These are phyloP conservation scores for Lathyrus aphaca DNA, from an alignment of 306 rosid species.

Conservation along the genomic window DNA sequence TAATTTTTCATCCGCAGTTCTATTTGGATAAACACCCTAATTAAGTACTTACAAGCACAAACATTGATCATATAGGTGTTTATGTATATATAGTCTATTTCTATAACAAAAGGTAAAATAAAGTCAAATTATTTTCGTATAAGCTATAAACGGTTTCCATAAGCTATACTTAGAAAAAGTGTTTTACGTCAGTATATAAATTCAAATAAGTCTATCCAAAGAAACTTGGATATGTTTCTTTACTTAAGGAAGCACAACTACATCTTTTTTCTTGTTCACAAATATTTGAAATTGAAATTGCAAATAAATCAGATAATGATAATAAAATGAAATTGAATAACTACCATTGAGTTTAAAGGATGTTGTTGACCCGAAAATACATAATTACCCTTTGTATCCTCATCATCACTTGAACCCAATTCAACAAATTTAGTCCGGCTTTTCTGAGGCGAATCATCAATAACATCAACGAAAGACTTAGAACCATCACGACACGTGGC, in stretches of 20 bases:
- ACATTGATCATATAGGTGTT: not conserved
- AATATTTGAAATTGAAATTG: not conserved
- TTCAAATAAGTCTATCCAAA: no score
- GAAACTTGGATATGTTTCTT: no score
- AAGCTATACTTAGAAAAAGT: not conserved
- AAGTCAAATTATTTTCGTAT: not conserved
- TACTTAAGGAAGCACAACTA: no score
- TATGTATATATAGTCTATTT: not conserved
- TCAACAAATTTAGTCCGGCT: slow-evolving; percentile 50
- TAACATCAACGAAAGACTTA: slow-evolving; percentile 39
- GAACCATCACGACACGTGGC: slow-evolving; percentile 33
- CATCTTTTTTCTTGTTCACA: not conserved
- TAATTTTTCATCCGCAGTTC: slow-evolving; percentile 8
- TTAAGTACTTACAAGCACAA: not conserved
- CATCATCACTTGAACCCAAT: slow-evolving; percentile 70
- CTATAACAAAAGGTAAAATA: not conserved
- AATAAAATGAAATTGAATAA: slow-evolving; percentile 12
- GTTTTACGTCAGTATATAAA: not conserved
- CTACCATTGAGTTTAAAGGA: slow-evolving; percentile 57
- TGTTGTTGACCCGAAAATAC: not conserved
- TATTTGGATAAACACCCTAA: not conserved
- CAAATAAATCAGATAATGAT: not conserved
- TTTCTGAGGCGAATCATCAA: slow-evolving; percentile 55
- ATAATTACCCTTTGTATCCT: slow-evolving; percentile 18
- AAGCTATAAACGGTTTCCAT: not conserved